Percentiles rank a stretch among this genome's conserved stretches.
These are phyloP conservation scores for Venturia effusa DNA, from an alignment of 2,329 filamentous ascomycete genomes.

Conservation along the genomic window DNA sequence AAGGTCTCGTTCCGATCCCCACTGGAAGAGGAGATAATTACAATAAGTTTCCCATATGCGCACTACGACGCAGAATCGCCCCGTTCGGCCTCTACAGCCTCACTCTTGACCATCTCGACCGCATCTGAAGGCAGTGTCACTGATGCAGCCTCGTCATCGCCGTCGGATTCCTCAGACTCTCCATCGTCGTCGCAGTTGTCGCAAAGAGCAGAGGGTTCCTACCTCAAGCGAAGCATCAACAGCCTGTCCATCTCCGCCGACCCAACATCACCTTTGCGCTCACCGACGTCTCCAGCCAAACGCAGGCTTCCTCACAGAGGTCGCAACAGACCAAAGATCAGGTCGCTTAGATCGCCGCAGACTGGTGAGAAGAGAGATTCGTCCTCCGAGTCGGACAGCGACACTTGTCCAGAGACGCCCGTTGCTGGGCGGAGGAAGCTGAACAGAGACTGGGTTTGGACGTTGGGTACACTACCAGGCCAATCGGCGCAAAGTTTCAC, in stretches of 20 bases:
- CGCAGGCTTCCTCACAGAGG: constrained; percentile 5
- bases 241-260: constrained; percentile 14
- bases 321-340: background rate
- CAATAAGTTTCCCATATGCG: constrained; percentile 41
- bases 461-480: constrained; percentile 27
- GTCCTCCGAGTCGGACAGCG: constrained; percentile 30
- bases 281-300: constrained; percentile 13
- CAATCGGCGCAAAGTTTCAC: background rate
- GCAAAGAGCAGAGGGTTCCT: background rate
- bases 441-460: constrained; percentile 47
- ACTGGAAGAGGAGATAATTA: constrained; percentile 49
- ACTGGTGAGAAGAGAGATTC: constrained; percentile 35
- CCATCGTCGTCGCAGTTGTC: constrained; percentile 11
- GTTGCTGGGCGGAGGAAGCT: constrained; percentile 42
- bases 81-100: constrained; percentile 24
- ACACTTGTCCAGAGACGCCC: constrained; percentile 40
- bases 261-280: constrained; percentile 16
- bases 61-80: constrained; percentile 44
- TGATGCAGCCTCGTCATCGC: background rate
- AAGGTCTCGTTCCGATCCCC: constrained; percentile 45
- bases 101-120: constrained; percentile 16
- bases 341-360: constrained; percentile 15
- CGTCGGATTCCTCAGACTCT: constrained; percentile 15
- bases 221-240: background rate
- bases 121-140: background rate